These are phyloP conservation scores for Starmerella etchellsii DNA, from an alignment of 805 yeast species.

Conservation along the genomic window DNA sequence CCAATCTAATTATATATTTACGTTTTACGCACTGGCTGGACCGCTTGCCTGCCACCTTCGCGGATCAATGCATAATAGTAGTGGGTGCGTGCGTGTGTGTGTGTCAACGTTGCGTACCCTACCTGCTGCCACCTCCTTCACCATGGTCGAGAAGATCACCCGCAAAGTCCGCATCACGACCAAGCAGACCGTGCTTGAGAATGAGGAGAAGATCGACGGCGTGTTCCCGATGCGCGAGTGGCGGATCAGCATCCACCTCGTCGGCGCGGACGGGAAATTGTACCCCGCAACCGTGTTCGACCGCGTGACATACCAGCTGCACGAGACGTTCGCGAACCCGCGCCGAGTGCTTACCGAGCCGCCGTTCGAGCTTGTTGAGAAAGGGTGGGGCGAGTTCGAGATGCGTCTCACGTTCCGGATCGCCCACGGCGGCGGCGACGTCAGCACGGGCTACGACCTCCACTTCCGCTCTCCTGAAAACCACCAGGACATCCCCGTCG, in stretches of 20 bases:
- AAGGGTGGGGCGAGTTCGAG: slow-evolving; percentile 98
- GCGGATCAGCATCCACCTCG: slow-evolving; percentile 63
- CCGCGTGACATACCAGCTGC: slow-evolving; percentile 83
- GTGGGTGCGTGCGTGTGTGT: too few relatives aligned
- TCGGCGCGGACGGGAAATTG: slow-evolving; percentile 70
- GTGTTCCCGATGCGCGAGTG: slow-evolving; percentile 91
- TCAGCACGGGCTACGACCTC: slow-evolving; percentile 75
- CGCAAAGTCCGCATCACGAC: slow-evolving; percentile 83
- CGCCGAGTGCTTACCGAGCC: slow-evolving; percentile 63
- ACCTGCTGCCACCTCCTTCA: too few relatives aligned
- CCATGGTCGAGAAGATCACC: slow-evolving; percentile 38
- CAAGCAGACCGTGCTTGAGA: slow-evolving; percentile 67
- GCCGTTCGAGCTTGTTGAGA: slow-evolving; percentile 79
- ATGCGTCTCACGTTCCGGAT: slow-evolving; percentile 65
- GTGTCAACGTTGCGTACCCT: too few relatives aligned
- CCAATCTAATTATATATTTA: too few relatives aligned
- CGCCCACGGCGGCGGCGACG: slow-evolving; percentile 79
- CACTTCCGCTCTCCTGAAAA: slow-evolving; percentile 71
- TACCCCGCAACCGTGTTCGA: slow-evolving; percentile 81
- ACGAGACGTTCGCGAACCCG: slow-evolving; percentile 90
- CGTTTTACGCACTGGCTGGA: too few relatives aligned
- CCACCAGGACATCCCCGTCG: slow-evolving; percentile 61
- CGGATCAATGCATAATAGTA: too few relatives aligned
- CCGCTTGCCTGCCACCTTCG: too few relatives aligned
- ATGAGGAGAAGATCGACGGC: slow-evolving; percentile 73